Percentiles rank a stretch among this genome's conserved stretches.
These are phyloP conservation scores for Yamadazyma buinensis DNA, from an alignment of 1,139 yeast species.

Conservation along the genomic window DNA sequence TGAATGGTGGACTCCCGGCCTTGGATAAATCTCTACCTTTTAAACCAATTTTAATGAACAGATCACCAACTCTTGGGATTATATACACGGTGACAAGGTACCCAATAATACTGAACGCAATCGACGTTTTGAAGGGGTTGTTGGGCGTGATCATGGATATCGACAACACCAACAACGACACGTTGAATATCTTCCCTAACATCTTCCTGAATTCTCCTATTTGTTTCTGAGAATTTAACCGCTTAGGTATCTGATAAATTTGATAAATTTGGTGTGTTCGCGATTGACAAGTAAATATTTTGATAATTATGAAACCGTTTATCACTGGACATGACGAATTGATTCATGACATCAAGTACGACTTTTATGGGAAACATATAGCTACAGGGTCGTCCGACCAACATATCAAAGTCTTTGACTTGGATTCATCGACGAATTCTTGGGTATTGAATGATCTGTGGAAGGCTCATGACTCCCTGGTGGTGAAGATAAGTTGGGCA, in stretches of 20 bases:
- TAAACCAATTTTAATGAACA: constrained; percentile 74
- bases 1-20: constrained; percentile 44
- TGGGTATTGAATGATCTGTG: constrained; percentile 87
- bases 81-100: constrained; percentile 53
- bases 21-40: constrained; percentile 83
- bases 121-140: constrained; percentile 45
- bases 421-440: constrained; percentile 49
- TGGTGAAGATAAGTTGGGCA: constrained; percentile 86
- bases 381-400: constrained; percentile 95
- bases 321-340: constrained; percentile 89
- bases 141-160: constrained; percentile 23
- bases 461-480: constrained; percentile 92
- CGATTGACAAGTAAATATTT: too few species aligned
- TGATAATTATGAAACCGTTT: constrained; percentile 59
- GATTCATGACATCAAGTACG: constrained; percentile 83
- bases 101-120: constrained; percentile 68
- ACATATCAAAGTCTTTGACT: constrained; percentile 80
- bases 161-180: constrained; percentile 18
- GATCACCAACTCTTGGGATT: constrained; percentile 64
- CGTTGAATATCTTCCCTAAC: constrained; percentile 5
- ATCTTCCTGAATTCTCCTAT: too few species aligned
- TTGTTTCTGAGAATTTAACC: too few species aligned
- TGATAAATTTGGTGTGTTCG: neutral
- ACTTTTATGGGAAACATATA: constrained; percentile 82
- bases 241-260: neutral